These are phyloP conservation scores for Hyphopichia pseudoburtonii DNA, from an alignment of 1,139 yeast species.

Conservation along the genomic window DNA sequence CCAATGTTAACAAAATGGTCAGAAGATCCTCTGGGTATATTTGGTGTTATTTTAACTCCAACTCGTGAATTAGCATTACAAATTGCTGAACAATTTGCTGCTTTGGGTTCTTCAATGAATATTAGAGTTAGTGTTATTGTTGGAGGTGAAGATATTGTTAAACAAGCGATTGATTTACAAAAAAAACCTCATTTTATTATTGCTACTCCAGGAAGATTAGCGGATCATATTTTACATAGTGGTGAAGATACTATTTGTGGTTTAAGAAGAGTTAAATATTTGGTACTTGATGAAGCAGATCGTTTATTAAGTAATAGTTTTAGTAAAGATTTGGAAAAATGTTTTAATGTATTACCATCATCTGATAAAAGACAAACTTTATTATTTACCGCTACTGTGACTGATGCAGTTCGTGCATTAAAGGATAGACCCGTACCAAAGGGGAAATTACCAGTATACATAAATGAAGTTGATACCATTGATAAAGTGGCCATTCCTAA, in stretches of 20 bases:
- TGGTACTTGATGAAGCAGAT: conserved; percentile 97
- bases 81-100: conserved; percentile 94
- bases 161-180: conserved; percentile 80
- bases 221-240: conserved; percentile 84
- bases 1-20: conserved; percentile 96
- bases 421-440: conserved; percentile 64
- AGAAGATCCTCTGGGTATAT: conserved; percentile 90
- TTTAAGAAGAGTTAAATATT: conserved; percentile 67
- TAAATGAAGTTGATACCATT: conserved; percentile 77
- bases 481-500: conserved; percentile 79
- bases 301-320: conserved; percentile 81
- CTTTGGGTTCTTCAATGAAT: conserved; percentile 87
- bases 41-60: conserved; percentile 86
- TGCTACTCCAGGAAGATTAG: conserved; percentile 97
- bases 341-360: conserved; percentile 71
- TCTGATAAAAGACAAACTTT: conserved; percentile 78
- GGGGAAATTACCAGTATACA: conserved; percentile 65
- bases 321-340: conserved; percentile 71
- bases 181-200: conserved; percentile 89
- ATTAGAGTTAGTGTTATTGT: conserved; percentile 78
- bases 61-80: conserved; percentile 95
- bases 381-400: conserved; percentile 92
- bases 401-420: conserved; percentile 84
- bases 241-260: conserved; percentile 90
- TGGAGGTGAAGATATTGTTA: conserved; percentile 92